Conservation (phyloP, 225 moss, liverwort and hornwort species). For the Lunularia cruciata region DNA sequence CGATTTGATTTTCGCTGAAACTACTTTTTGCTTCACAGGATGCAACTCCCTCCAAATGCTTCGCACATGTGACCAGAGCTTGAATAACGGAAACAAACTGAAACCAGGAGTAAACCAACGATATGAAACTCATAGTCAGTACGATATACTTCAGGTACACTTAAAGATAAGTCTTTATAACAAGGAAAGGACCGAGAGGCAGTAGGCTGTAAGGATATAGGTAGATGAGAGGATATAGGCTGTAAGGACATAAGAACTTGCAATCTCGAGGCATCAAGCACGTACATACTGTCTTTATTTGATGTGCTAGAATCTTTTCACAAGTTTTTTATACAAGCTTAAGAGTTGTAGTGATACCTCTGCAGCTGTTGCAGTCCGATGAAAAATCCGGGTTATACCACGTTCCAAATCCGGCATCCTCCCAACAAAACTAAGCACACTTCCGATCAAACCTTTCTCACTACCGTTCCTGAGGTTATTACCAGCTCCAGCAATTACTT, state of each 20-base stretch:
- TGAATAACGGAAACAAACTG: constrained; percentile 96
- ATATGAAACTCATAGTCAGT: too few relatives aligned
- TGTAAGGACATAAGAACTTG: too few relatives aligned
- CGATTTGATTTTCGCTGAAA: constrained; percentile 31
- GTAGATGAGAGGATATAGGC: too few relatives aligned
- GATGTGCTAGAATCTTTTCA: too few relatives aligned
- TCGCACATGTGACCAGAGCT: constrained; percentile 71
- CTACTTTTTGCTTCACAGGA: constrained; percentile 29
- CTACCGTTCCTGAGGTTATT: constrained; percentile 38
- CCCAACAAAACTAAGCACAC: constrained; percentile 59
- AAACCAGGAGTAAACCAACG: constrained; percentile 16
- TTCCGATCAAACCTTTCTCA: constrained; percentile 61
- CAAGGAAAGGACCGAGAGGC: not conserved
- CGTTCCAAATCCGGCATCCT: constrained; percentile 92
- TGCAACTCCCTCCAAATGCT: constrained; percentile 61
- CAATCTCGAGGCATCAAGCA: too few relatives aligned
- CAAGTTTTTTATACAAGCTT: too few relatives aligned
- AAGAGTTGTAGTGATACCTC: constrained; percentile 56
- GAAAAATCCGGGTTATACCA: constrained; percentile 87
- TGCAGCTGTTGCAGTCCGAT: constrained; percentile 82
- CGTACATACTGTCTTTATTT: too few relatives aligned
- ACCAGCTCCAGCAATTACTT: constrained; percentile 41
- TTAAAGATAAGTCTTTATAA: too few relatives aligned
- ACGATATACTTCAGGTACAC: too few relatives aligned
- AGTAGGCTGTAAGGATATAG: not conserved